Evolutionary conservation across 208 protist species (phyloP), one percentile per base, ranked within the genome.

Genomic region (Perkinsela sp.): DNA sequence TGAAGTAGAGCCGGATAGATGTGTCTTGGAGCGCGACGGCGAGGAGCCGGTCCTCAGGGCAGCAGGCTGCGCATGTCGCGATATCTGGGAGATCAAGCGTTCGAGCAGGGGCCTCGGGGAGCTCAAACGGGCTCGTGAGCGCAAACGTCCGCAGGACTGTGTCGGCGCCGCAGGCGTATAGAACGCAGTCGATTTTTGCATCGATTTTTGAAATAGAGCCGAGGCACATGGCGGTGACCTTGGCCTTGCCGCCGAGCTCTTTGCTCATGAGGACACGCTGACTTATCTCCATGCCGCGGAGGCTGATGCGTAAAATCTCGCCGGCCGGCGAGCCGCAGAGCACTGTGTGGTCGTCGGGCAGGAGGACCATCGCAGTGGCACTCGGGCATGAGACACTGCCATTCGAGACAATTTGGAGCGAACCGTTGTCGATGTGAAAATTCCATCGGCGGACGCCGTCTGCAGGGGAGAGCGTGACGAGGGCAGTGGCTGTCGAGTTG

Each of bases 1-100:
- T 78, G 74, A 93, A 95, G 80, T 98, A 97, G 31, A 98, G 80
- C 78, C 96, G 93, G 29, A 99, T 88, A 28, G 91, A 98, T 71
- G 87, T 85, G 83, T 98, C 96, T 31, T 98, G 82, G 67, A 98
- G 75, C 16, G 87, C 83, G 2, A 96, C 88, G 0, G 86, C 90
- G n/a, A 96, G 75, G 72, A 87, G 89, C 66, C 83, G 83, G 1
- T 75, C 76, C 69, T 97, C 82, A 1, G 80, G 75, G 57, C 80
- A 89, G 74, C 80, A 85, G 31, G 40, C 69, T n/a, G 95, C 78
- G 67, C 76, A 78, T 6, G 97, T 74, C 1, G 96, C 88, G 40
- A 91, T 78, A 73, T 98, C 93, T 13, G 80, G 83, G 67, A 98
- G 78, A 72, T 96, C 84, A 15, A 97, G 40, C 22, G 40, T 57